Evolutionary conservation across 2,329 filamentous ascomycete genomes (phyloP), one percentile per base, ranked within the genome.

Genomic region (Trichophyton verrucosum): DNA sequence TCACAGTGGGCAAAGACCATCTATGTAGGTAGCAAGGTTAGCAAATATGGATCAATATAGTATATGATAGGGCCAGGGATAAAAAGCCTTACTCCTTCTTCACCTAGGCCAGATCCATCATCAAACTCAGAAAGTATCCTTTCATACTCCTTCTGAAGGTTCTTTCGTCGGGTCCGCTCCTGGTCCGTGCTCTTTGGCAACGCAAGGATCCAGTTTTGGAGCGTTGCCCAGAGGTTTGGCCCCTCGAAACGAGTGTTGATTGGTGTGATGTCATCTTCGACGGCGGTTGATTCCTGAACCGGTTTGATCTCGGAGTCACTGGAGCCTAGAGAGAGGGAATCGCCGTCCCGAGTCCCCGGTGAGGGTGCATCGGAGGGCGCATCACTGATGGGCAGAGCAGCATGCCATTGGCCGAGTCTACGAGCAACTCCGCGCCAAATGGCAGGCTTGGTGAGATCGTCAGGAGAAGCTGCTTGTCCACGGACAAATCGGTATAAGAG

Each of bases 1-100:
- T 99, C 94, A 79, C 91, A 96, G 75, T 97, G 92, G 64, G 89
- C 88, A 77, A 97, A 96, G 56, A 97, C 85, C 66, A 95, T 85
- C 82, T 91, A 73, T 58, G 20, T n/a, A 33, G 9, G 22, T 6
- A 51, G 13, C 24, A 13, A 38, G 11, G 46, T 62, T 57, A 63
- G 60, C 44, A 30, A 30, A 47, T 44, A 44, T 13, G 40, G 15
- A 17, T 44, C 33, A 33, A 61, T 24, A 47, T 22, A 17, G 2
- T 17, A 22, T 49, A n/a, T 3, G 3, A 30, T 36, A 17, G 33
- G 27, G 27, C 27, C 27, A 13, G 11, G 2, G 3, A 5, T 20
- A 15, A 51, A 22, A 42, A 7, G 27, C 1, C 15, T 67, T 82
- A 90, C 87, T 65, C 86, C 86, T 65, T 89, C 82, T 65, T 82